Evolutionary conservation across 2,329 filamentous ascomycete species (phyloP), one percentile per base, ranked within the genome.

Genomic region (Pezicula radicicola): DNA sequence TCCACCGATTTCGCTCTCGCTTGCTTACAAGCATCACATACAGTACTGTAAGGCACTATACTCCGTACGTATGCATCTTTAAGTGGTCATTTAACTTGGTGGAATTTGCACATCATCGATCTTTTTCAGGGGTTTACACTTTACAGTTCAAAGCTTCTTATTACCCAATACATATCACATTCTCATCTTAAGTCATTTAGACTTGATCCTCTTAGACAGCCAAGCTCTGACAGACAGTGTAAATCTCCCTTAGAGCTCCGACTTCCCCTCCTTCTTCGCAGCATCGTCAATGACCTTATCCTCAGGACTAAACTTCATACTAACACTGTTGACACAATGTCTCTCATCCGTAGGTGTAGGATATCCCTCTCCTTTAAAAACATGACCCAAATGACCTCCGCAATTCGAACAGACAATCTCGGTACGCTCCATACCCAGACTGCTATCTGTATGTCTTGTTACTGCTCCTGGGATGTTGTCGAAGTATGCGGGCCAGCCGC

Each of bases 401-500:
- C 94, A 99, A 69, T 96, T 96, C 58, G 84, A 82, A 72, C 94
- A 99, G 8, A 95, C 87, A 64, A 99, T 99, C 76, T 99, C 94
- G 13, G 85, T 97, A 60, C 94, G 79, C 66, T 78, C 68, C 89
- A 96, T 96, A 44, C 93, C 93, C 48, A 91, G 80, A 0, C 84
- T 77, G 45, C 72, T 75, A 70, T 99, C 94, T 57, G 84, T 83
- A 65, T 93, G 87, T 56, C 93, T 79, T 35, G 83, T 89, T 12
- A 99, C 91, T 1, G 93, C 93, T 2, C 91, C 92, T 0, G 94
- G 93, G 48, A 99, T 83, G 59, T 88, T 93, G 72, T 99, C 94
- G 68, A 93, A 99, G 73, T 97, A 99, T 12, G 94, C 94, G 0
- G 94, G 94, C 94, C 94, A 99, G 55, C 94, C 94, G 72, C 94